Conservation (phyloP, 2,329 filamentous ascomycete genomes). For the Bipolaris oryzae region DNA sequence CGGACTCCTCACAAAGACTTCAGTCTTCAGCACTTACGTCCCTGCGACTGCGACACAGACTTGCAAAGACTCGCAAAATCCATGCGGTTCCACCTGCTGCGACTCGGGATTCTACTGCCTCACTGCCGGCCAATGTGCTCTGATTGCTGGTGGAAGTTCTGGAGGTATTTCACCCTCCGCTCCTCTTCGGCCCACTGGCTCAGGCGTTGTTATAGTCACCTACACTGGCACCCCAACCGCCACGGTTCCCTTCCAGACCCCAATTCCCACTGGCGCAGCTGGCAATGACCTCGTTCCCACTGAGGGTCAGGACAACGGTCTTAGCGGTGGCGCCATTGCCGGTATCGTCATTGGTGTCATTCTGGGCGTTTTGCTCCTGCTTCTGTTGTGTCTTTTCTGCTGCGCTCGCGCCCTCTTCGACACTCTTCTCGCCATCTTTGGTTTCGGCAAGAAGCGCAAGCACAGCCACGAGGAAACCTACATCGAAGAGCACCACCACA, state of each 20-base stretch:
- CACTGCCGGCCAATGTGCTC: conserved; percentile 61
- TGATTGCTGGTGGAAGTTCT: conserved; percentile 60
- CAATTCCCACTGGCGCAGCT: conserved; percentile 60
- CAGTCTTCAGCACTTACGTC: conserved; percentile 56
- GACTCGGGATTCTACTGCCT: conserved; percentile 70
- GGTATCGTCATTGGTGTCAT: conserved; percentile 80
- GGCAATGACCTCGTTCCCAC: conserved; percentile 45
- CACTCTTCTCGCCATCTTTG: conserved; percentile 65
- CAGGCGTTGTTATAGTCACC: conserved; percentile 59
- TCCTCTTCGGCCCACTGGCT: conserved; percentile 57
- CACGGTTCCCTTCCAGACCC: conserved; percentile 57
- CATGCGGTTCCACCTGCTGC: conserved; percentile 75
- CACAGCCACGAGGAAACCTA: conserved; percentile 63
- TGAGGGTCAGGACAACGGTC: conserved; percentile 42
- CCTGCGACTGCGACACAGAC: conserved; percentile 30
- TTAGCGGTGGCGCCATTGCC: conserved; percentile 77
- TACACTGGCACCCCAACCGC: conserved; percentile 54
- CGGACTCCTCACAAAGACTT: conserved; percentile 59
- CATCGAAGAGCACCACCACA: conserved; percentile 67
- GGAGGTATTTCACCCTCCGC: conserved; percentile 56
- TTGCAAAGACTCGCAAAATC: conserved; percentile 61
- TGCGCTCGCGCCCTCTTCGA: conserved; percentile 62
- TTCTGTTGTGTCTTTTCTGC: conserved; percentile 77
- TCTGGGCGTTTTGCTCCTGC: conserved; percentile 68
- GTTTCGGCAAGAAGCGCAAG: conserved; percentile 58